A percentile compares a stretch with the other conserved stretches of the same genome.
Conservation (phyloP, 495 filamentous ascomycete species). For the Lophiostoma macrostomum region DNA sequence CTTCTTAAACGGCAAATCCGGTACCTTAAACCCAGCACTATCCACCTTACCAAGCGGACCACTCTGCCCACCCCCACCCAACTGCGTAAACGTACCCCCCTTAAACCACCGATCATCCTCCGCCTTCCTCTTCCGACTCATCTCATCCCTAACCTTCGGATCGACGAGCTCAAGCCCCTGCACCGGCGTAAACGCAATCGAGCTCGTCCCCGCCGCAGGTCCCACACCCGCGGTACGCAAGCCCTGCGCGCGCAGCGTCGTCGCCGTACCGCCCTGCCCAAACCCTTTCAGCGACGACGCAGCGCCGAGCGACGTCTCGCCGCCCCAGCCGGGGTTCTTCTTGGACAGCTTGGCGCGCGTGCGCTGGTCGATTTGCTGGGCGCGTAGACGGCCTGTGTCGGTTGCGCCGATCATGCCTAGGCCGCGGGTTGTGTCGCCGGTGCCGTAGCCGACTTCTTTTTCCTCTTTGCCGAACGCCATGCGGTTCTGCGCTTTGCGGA, state of each 20-base stretch:
- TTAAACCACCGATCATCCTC: conserved; percentile 97
- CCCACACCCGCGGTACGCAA: conserved; percentile 75
- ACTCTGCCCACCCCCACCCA: conserved; percentile 53
- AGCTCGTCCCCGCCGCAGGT: conserved; percentile 66
- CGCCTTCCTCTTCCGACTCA: conserved; percentile 76
- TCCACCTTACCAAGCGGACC: conserved; percentile 39
- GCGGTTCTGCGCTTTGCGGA: conserved; percentile 93
- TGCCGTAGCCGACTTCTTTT: conserved; percentile 87
- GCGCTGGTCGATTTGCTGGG: conserved; percentile 84
- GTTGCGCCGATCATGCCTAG: conserved; percentile 92
- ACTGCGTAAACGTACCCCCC: conserved; percentile 90
- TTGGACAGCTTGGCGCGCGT: conserved; percentile 89
- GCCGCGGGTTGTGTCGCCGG: conserved; percentile 79
- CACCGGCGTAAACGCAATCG: conserved; percentile 87
- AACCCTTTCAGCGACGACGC: conserved; percentile 74
- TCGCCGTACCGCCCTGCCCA: conserved; percentile 59
- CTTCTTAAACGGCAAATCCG: conserved; percentile 39
- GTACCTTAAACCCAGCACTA: conserved; percentile 44
- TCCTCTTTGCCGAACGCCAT: conserved; percentile 97
- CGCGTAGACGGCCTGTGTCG: conserved; percentile 82
- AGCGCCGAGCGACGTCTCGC: conserved; percentile 46
- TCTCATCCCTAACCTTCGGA: conserved; percentile 80
- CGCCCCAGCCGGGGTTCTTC: conserved; percentile 95
- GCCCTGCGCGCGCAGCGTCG: conserved; percentile 69
- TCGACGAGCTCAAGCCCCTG: conserved; percentile 95